phyloP scores from a whole-genome alignment of 768 basidiomycete species.

The Boletus huronensis region DNA sequence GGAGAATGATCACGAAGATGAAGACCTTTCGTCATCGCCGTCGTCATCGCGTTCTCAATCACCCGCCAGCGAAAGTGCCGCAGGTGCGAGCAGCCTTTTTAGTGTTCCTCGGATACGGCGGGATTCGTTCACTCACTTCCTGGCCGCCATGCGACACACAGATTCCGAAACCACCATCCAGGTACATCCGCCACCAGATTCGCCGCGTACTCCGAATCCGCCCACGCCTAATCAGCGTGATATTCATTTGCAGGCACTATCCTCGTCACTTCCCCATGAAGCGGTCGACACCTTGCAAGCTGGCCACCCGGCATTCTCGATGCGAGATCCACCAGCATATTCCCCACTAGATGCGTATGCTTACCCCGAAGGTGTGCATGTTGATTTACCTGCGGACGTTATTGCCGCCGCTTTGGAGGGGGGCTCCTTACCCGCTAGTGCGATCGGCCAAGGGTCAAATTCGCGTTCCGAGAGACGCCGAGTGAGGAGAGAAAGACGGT shows the following conservation, averaged over 20 bases:
- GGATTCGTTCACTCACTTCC: constrained; percentile 65
- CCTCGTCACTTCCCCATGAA: constrained; percentile 18
- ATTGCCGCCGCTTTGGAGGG: constrained; percentile 88
- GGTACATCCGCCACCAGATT: constrained; percentile 76
- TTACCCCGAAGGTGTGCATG: constrained; percentile 85
- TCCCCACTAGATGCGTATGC: constrained; percentile 84
- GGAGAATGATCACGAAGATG: constrained; percentile 23
- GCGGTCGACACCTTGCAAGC: constrained; percentile 28
- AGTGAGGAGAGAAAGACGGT: constrained; percentile 47
- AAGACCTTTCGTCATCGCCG: constrained; percentile 26
- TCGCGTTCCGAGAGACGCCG: constrained; percentile 56
- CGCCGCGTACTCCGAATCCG: constrained; percentile 73
- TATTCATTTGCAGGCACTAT: constrained; percentile 71
- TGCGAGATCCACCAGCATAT: constrained; percentile 80
- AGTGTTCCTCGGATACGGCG: constrained; percentile 65
- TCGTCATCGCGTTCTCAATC: constrained; percentile 54
- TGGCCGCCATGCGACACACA: constrained; percentile 54
- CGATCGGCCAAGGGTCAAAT: constrained; percentile 48
- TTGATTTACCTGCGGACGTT: constrained; percentile 89
- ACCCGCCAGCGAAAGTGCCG: constrained; percentile 46
- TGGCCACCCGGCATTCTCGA: constrained; percentile 34
- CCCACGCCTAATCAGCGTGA: constrained; percentile 83
- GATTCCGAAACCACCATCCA: constrained; percentile 66
- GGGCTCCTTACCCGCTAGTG: constrained; percentile 53
- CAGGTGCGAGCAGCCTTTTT: constrained; percentile 86